Conservation (phyloP, 352 stramenopile genomes). For the Globisporangium ultimum region DNA sequence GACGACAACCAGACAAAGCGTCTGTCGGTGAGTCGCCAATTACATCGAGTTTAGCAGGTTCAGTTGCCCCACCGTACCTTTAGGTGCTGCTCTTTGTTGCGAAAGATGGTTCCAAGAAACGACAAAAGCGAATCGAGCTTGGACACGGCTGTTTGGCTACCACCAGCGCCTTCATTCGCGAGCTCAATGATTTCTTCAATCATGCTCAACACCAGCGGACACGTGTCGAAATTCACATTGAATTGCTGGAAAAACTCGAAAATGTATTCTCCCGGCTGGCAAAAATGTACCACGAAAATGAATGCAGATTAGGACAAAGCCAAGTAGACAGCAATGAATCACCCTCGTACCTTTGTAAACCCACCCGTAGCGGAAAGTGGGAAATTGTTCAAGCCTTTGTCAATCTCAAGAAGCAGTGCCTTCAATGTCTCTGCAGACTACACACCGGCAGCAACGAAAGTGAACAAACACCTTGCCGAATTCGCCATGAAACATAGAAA, state of each 20-base stretch:
- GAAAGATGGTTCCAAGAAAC: slow-evolving; percentile 85
- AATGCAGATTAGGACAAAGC: neutral
- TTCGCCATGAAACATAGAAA: neutral
- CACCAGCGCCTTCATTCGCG: slow-evolving; percentile 58
- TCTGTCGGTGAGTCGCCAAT: no score
- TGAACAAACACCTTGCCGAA: neutral
- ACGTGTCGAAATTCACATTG: slow-evolving; percentile 88
- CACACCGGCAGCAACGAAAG: neutral
- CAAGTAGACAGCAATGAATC: neutral
- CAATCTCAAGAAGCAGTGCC: slow-evolving; percentile 81
- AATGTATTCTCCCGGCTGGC: slow-evolving; percentile 82
- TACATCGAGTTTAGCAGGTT: neutral
- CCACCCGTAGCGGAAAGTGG: slow-evolving; percentile 65
- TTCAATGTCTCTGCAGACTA: slow-evolving; percentile 80
- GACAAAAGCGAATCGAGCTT: slow-evolving; percentile 81
- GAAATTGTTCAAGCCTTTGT: slow-evolving; percentile 77
- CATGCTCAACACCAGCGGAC: slow-evolving; percentile 81
- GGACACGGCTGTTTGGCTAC: slow-evolving; percentile 56
- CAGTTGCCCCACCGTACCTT: slow-evolving; percentile 27
- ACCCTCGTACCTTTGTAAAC: slow-evolving; percentile 69
- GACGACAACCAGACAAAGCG: neutral
- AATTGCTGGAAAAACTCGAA: slow-evolving; percentile 91
- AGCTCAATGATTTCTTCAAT: slow-evolving; percentile 89
- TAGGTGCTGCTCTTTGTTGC: slow-evolving; percentile 75
- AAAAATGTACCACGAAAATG: neutral